Evolutionary conservation across 2,329 filamentous ascomycete genomes (phyloP), one percentile per base, ranked within the genome.

Genomic region (Lithohypha guttulata): DNA sequence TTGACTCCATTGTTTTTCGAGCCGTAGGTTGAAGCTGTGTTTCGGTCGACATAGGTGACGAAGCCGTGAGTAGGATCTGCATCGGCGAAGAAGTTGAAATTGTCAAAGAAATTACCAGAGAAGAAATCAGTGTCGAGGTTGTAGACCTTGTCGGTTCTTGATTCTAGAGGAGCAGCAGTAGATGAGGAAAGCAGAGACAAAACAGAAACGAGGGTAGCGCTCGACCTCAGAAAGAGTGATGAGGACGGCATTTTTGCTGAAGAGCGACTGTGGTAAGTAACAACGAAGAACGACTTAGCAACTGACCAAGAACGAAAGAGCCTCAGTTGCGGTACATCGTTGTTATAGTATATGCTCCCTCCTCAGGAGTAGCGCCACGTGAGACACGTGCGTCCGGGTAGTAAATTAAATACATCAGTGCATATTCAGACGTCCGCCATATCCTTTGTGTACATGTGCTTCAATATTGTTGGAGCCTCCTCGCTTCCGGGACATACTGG

Each of bases 61-160:
- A 65, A 71, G 15, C 69, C 68, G 36, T 65, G 58, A 3, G 64
- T 68, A 1, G 66, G 66, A 48, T 71, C 69, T 2, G 59, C 42
- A 1, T 56, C 59, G 4, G 57, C 59, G 42, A 59, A 65, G 52
- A 70, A 69, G 36, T 63, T 59, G 52, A 71, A 72, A 36, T 63
- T 59, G 23, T 64, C 56, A 44, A 71, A 66, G 54, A 72, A 71
- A 34, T 56, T 55, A n/a, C 59, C 48, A 7, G 63, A 64, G n/a
- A 61, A 54, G 53, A 65, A 68, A 33, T 53, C 56, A 36, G 64
- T 56, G 7, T 58, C 49, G 30, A 68, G 53, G 20, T 51, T 45
- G 43, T 65, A 65, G 13, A 31, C 4, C 14, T 7, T n/a, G n/a
- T 13, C 39, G 42, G 36, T 44, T 44, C 19, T 42, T 42, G 14